Conservation (phyloP, 257 asterid species). For the Plectranthus barbatus region DNA sequence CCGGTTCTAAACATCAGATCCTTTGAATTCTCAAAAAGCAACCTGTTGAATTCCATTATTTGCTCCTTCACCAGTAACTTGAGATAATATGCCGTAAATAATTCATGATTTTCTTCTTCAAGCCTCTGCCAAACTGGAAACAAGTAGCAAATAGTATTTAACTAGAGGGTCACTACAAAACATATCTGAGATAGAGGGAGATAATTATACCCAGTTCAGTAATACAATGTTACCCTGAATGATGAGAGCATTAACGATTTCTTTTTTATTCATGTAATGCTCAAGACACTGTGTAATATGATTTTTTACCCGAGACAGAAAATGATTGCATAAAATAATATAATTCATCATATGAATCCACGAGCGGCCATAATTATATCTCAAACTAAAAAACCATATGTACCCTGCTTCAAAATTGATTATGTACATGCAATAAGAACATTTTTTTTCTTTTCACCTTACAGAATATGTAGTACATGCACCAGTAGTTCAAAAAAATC, state of each 20-base stretch:
- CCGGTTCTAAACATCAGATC: conserved; percentile 51
- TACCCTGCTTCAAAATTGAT: too few relatives aligned
- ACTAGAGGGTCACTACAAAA: conserved; percentile 9
- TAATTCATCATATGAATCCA: too few relatives aligned
- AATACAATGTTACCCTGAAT: conserved; percentile 49
- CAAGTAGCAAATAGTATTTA: conserved; percentile 3
- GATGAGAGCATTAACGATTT: conserved; percentile 46
- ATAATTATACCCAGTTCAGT: conserved; percentile 55
- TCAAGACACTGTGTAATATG: conserved; percentile 64
- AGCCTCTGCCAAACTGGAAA: too few relatives aligned
- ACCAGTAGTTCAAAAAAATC: too few relatives aligned
- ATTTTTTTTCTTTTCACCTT: not conserved
- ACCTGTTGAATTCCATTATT: too few relatives aligned
- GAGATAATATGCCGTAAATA: conserved; percentile 71
- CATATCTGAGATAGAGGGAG: conserved; percentile 4
- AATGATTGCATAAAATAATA: conserved; percentile 4
- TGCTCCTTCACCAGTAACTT: conserved; percentile 69
- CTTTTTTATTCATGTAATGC: conserved; percentile 72
- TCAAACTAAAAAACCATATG: too few relatives aligned
- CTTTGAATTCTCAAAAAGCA: conserved; percentile 77
- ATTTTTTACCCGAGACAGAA: conserved; percentile 55
- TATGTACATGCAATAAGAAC: too few relatives aligned
- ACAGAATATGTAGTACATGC: not conserved
- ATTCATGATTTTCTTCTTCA: conserved; percentile 68
- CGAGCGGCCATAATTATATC: too few relatives aligned